Base-by-base conservation (phyloP, 202 grass and related monocot genomes). In the Schoenoplectus tabernaemontani region DNA sequence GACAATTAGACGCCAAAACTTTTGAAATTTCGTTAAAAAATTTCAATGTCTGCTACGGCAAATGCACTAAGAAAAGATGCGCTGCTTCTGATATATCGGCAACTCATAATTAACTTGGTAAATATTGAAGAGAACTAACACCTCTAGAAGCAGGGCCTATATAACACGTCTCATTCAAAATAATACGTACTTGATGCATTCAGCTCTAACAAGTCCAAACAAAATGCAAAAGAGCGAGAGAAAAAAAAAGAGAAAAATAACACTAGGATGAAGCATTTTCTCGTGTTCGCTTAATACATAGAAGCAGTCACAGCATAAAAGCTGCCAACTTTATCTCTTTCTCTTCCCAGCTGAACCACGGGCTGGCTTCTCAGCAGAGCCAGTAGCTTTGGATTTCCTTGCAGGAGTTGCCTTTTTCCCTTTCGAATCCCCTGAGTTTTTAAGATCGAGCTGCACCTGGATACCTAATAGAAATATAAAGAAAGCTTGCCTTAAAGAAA, bases 401-500 rank as follows among this genome's bases (percentile, higher is more conserved):
- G 88, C 85, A 1, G 86, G 83, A 2, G 78, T 64, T 5, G 76
- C 54, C 79, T 93, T 96, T 85, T 99, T 99, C 15, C 59, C 85
- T 34, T 87, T 79, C 0, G 87, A 72, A 0, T 75, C 89, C 11
- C 71, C 87, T 2, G 83, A 83, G 47, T 78, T 91, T 83, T 99
- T 96, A 68, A 99, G 84, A 59, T 99, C 87, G 2, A 99, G 83
- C 70, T 96, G 92, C 76, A 99, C 92, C 86, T 88, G 92, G 59
- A 99, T 93, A 83, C 92, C 96, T 96, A 80, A 36, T 9, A 57
- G 13, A 59, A 58, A 20, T 19, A 71, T 15, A 37, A 78, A 22
- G 41, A 74, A 53, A 19, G 24, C 51, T 73, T 10, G 13, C 2
- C 13, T 73, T 17, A 48, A n/a, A 73, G 44, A 5, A 50, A 51